phyloP scores from a whole-genome alignment of 2,329 filamentous ascomycete species.

The Fusarium staphyleae region DNA sequence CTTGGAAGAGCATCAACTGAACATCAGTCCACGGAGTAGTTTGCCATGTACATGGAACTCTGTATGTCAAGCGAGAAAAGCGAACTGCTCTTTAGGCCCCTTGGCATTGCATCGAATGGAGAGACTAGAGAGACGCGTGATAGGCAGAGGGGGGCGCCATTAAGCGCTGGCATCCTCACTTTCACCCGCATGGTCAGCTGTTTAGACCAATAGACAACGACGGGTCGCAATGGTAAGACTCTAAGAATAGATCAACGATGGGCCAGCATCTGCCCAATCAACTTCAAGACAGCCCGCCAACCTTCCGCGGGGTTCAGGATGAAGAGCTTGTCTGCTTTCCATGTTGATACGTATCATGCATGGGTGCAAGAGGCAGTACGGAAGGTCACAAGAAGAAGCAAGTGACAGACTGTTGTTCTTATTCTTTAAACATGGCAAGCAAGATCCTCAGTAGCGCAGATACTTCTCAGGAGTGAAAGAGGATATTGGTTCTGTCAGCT shows the following conservation, averaged over 20 bases:
- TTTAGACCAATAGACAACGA: constrained; percentile 22
- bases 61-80: constrained; percentile 22
- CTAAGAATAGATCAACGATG: constrained; percentile 39
- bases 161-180: constrained; percentile 42
- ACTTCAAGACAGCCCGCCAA: background rate
- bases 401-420: too few relatives aligned
- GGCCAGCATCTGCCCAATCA: constrained; percentile 25
- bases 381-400: too few relatives aligned
- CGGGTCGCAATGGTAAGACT: constrained; percentile 5
- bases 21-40: constrained; percentile 22
- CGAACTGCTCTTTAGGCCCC: constrained; percentile 19
- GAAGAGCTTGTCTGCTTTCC: too few relatives aligned
- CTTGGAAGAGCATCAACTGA: constrained; percentile 3
- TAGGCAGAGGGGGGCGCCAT: constrained; percentile 33
- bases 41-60: constrained; percentile 22
- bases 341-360: too few relatives aligned
- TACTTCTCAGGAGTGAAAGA: too few relatives aligned
- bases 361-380: too few relatives aligned
- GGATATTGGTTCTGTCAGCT: too few relatives aligned
- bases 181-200: constrained; percentile 33
- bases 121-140: constrained; percentile 23
- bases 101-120: constrained; percentile 15
- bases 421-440: too few relatives aligned
- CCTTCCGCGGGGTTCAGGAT: too few relatives aligned
- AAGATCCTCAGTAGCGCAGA: too few relatives aligned